phyloP scores from a whole-genome alignment of 148 eudicot genomes.

The Cornus suecica region DNA sequence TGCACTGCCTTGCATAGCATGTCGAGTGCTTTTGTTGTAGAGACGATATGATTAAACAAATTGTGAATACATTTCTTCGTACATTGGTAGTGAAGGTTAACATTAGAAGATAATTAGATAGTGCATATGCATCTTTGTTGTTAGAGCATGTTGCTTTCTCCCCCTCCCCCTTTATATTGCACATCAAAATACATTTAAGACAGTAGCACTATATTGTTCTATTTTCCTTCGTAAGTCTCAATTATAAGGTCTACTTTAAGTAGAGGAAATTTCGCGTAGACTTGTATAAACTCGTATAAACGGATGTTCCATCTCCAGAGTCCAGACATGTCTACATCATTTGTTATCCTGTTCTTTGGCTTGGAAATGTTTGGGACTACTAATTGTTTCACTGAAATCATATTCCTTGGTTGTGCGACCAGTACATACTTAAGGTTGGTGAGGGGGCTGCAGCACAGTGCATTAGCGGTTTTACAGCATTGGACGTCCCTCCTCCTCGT shows the following conservation, averaged over 20 bases:
- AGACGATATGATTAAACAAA: too few relatives aligned
- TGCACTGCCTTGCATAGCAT: too few relatives aligned
- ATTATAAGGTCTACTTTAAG: background rate
- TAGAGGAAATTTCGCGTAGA: too few relatives aligned
- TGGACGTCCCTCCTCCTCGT: conserved; percentile 87
- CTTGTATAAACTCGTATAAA: background rate
- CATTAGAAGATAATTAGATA: too few relatives aligned
- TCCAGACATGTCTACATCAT: background rate
- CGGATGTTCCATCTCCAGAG: background rate
- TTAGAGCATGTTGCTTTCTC: too few relatives aligned
- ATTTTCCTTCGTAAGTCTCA: background rate
- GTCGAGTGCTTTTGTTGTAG: too few relatives aligned
- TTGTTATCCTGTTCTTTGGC: background rate
- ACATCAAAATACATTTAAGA: too few relatives aligned
- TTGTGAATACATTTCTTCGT: too few relatives aligned
- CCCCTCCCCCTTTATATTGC: too few relatives aligned
- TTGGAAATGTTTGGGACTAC: background rate
- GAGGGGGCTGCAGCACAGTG: conserved; percentile 82
- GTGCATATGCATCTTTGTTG: too few relatives aligned
- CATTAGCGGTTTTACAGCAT: conserved; percentile 79
- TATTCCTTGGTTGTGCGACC: conserved; percentile 13
- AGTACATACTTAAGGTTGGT: conserved; percentile 86
- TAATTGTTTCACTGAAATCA: background rate
- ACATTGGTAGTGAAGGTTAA: too few relatives aligned
- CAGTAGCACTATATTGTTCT: background rate